Conservation (phyloP, 768 basidiomycete species). For the Floccularia luteovirens region DNA sequence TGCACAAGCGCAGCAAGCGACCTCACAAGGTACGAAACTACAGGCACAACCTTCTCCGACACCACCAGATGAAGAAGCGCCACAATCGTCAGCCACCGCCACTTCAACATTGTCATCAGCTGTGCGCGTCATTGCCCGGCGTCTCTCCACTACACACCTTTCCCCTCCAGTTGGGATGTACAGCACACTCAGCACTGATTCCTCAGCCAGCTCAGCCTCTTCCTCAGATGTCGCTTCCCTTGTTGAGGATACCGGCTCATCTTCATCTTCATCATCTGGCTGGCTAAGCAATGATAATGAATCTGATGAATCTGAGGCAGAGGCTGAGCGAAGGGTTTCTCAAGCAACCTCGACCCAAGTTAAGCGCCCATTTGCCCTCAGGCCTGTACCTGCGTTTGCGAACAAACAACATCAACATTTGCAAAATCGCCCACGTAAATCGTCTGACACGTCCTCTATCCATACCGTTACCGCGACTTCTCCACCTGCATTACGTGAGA, state of each 20-base stretch:
- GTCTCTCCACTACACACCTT: conserved; percentile 40
- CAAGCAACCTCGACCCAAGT: conserved; percentile 7
- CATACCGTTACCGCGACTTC: conserved; percentile 32
- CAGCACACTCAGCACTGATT: conserved; percentile 5
- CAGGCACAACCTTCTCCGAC: conserved; percentile 28
- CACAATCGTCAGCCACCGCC: conserved; percentile 25
- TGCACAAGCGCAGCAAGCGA: conserved; percentile 38
- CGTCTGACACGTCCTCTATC: conserved; percentile 45
- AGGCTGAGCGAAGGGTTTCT: conserved; percentile 1
- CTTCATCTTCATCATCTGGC: conserved; percentile 47
- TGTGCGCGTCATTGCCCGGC: conserved; percentile 52
- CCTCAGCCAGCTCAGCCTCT: conserved; percentile 26
- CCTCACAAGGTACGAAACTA: conserved; percentile 19
- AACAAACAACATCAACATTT: conserved; percentile 12
- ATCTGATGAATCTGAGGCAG: conserved; percentile 11
- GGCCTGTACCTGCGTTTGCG: conserved; percentile 31
- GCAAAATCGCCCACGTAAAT: conserved; percentile 23
- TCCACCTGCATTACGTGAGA: conserved; percentile 11
- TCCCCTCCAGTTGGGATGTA: conserved; percentile 9
- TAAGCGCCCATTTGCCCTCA: conserved; percentile 39
- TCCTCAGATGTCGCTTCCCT: conserved; percentile 55
- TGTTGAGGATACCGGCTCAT: conserved; percentile 56
- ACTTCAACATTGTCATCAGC: conserved; percentile 37
- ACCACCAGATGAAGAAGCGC: conserved; percentile 16
- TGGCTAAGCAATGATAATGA: conserved; percentile 48